A percentile compares a stretch with the other conserved stretches of the same genome.
Conservation (phyloP, 139 green algal genomes). For the Coelastrella sp. region DNA sequence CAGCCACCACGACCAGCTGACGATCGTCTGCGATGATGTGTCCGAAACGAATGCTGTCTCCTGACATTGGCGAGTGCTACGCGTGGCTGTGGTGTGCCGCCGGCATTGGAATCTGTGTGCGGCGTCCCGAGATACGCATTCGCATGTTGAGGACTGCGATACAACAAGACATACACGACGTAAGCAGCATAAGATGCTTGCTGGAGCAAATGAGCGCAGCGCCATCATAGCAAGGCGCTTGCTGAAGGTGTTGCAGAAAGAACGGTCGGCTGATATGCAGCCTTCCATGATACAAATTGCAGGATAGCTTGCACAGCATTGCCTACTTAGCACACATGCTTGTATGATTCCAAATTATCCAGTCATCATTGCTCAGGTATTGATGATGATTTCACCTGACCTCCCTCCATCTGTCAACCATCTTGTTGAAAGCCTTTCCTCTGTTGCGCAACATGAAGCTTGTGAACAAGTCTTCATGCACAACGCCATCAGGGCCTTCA, state of each 20-base stretch:
- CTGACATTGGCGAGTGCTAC: too few relatives aligned
- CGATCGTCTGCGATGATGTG: background rate
- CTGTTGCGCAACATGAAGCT: constrained; percentile 32
- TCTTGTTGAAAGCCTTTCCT: constrained; percentile 20
- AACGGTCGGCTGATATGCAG: too few relatives aligned
- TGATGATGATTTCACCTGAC: background rate
- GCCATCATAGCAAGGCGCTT: too few relatives aligned
- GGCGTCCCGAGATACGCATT: too few relatives aligned
- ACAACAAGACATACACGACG: too few relatives aligned
- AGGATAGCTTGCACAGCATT: background rate
- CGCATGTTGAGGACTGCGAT: background rate
- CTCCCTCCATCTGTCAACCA: constrained; percentile 9
- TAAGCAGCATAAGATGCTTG: too few relatives aligned
- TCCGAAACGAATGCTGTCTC: too few relatives aligned
- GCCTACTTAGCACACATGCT: background rate
- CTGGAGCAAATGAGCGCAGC: background rate
- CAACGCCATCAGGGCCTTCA: background rate
- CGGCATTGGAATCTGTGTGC: too few relatives aligned
- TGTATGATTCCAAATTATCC: too few relatives aligned
- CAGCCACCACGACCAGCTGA: background rate
- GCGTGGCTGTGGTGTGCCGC: too few relatives aligned
- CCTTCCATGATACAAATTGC: too few relatives aligned
- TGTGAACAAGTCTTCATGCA: constrained; percentile 48
- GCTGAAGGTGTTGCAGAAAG: too few relatives aligned
- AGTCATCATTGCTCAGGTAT: background rate